Evolutionary conservation across 208 protist genomes (phyloP), one percentile per base, ranked within the genome.

Genomic region (Leishmania amazonensis): DNA sequence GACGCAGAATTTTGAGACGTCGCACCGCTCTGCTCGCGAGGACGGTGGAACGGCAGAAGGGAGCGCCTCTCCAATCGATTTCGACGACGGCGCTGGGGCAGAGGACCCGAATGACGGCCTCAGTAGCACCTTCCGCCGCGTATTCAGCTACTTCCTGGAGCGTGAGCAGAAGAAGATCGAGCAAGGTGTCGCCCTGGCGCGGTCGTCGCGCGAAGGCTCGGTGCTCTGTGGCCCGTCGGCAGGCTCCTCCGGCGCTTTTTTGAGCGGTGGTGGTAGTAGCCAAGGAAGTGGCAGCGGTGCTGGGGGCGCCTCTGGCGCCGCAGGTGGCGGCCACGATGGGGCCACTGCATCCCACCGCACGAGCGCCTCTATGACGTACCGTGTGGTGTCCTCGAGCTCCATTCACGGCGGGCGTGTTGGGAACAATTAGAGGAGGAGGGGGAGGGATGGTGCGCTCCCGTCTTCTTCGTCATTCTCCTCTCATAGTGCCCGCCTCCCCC

Each of bases 101-200:
- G 72, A 80, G 11, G 79, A 77, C 45, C 76, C 76, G 7, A 86
- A 91, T 70, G 90, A 83, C 35, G 83, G 82, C 5, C 73, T 89
- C 83, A 81, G 54, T 28, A 92, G 86, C 83, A 88, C 88, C 28
- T 92, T 94, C 82, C 83, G 83, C 24, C 89, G 89, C 54, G 77
- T 94, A 65, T 92, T 94, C 81, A 73, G 76, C 73, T 95, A 90
- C 87, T 95, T 95, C 60, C 72, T 93, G 15, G 88, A 94, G 81
- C 85, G 85, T 35, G 88, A 94, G 79, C 88, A 91, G 79, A 84
- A 85, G 47, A 86, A 84, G 45, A 94, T 94, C 24, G 85, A 94
- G 70, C 81, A 87, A 53, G 88, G 91, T 62, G 90, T 94, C 24
- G 88, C 87, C 3, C 83, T 87, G 2, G 81, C 88, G 38, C 86